phyloP scores from a whole-genome alignment of 257 asterid species.

The Nicotiana sylvestris region DNA sequence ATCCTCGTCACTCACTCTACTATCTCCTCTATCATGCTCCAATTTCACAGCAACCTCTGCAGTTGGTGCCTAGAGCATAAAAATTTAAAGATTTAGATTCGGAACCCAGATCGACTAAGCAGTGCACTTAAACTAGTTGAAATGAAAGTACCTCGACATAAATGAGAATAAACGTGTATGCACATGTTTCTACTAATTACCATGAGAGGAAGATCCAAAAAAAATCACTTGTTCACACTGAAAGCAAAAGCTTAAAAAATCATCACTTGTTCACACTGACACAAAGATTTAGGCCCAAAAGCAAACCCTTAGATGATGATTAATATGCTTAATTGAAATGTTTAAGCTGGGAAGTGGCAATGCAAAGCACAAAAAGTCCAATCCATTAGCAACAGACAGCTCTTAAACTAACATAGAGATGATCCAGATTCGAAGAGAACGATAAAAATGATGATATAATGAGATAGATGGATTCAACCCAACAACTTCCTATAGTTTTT shows the following conservation, averaged over 20 bases:
- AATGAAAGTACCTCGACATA: background rate
- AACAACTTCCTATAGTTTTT: background rate
- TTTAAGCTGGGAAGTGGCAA: background rate
- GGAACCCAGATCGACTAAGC: background rate
- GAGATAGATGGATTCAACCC: background rate
- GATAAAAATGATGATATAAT: background rate
- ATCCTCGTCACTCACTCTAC: constrained; percentile 12
- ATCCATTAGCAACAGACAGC: background rate
- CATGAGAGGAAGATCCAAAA: background rate
- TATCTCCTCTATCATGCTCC: constrained; percentile 19
- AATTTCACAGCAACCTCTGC: constrained; percentile 10
- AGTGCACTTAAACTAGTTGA: background rate
- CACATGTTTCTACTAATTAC: background rate
- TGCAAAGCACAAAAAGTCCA: background rate
- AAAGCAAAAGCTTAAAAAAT: background rate
- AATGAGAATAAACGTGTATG: background rate
- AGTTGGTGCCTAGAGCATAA: constrained; percentile 21
- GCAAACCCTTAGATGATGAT: background rate
- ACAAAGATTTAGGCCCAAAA: background rate
- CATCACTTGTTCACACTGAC: background rate
- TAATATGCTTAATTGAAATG: background rate
- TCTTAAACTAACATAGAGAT: background rate
- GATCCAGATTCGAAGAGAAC: background rate
- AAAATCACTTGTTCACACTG: background rate
- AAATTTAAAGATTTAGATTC: background rate